A percentile compares a stretch with the other conserved stretches of the same genome.
Conservation (phyloP, 2,329 filamentous ascomycete species). For the Penicillium sp. region DNA sequence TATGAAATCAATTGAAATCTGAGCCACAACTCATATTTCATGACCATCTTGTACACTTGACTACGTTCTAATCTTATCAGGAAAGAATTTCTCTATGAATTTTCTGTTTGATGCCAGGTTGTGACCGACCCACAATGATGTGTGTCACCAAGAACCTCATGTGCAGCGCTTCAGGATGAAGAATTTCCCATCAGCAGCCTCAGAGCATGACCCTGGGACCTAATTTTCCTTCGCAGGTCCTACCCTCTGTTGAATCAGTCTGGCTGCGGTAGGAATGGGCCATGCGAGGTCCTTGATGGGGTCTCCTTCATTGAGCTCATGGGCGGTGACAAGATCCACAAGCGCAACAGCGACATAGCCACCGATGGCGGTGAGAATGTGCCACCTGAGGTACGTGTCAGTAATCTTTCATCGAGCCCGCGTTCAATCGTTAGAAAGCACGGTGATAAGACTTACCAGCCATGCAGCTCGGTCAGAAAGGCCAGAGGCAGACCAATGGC, state of each 20-base stretch:
- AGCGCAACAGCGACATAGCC: conserved; percentile 38
- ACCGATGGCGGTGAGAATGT: conserved; percentile 39
- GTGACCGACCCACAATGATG: no score
- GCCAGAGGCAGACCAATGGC: conserved; percentile 33
- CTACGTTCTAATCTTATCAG: no score
- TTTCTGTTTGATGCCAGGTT: no score
- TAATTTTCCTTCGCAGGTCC: neutral
- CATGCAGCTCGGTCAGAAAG: conserved; percentile 39
- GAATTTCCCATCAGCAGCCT: neutral
- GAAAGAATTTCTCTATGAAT: no score
- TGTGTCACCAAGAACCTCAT: no score
- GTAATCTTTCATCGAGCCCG: no score
- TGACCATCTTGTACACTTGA: no score
- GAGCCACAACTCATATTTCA: no score
- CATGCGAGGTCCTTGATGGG: conserved; percentile 28
- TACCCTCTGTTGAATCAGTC: conserved; percentile 3
- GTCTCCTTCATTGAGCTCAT: conserved; percentile 26
- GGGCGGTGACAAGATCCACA: conserved; percentile 35
- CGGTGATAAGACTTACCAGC: conserved; percentile 30
- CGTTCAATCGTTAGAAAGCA: no score
- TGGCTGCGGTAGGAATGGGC: conserved; percentile 23
- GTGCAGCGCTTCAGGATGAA: no score
- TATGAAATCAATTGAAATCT: no score
- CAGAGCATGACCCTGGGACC: neutral
- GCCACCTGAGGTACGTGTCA: conserved; percentile 33